These are phyloP conservation scores for Geranomyces michiganensis DNA, from an alignment of 192 early-diverging fungal genomes.

Conservation along the genomic window DNA sequence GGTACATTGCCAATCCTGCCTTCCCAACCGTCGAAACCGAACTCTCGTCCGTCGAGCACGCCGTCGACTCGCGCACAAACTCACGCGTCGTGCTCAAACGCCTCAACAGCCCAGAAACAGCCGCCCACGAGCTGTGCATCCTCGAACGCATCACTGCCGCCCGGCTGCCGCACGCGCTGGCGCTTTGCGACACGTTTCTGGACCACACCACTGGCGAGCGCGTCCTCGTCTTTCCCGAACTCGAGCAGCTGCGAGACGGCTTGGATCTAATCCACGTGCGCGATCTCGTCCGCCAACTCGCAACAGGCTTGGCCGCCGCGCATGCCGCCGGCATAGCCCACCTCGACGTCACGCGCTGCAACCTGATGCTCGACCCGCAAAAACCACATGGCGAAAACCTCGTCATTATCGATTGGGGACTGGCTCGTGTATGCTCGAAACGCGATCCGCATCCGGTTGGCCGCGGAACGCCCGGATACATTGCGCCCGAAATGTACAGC, in stretches of 20 bases:
- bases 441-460: constrained; percentile 47
- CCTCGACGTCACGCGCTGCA: constrained; percentile 65
- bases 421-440: constrained; percentile 54
- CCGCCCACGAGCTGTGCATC: constrained; percentile 16
- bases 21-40: constrained; percentile 14
- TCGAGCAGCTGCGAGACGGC: neutral
- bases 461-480: constrained; percentile 75
- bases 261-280: constrained; percentile 18
- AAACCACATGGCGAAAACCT: constrained; percentile 33
- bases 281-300: constrained; percentile 7
- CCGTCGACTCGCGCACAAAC: constrained; percentile 1
- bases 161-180: constrained; percentile 11
- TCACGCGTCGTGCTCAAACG: constrained; percentile 25
- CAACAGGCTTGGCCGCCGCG: constrained; percentile 41
- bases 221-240: constrained; percentile 36
- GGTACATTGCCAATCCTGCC: too few relatives aligned
- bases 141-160: neutral
- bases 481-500: constrained; percentile 51
- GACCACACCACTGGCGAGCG: neutral
- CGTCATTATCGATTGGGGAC: constrained; percentile 76
- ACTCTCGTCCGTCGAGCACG: constrained; percentile 17
- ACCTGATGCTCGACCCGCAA: constrained; percentile 11
- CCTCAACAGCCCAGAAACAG: constrained; percentile 13
- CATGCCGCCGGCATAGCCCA: constrained; percentile 69
- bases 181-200: constrained; percentile 2